Evolutionary conservation across 352 stramenopile species (phyloP).

Genomic region (Phytophthora tentaculata): DNA sequence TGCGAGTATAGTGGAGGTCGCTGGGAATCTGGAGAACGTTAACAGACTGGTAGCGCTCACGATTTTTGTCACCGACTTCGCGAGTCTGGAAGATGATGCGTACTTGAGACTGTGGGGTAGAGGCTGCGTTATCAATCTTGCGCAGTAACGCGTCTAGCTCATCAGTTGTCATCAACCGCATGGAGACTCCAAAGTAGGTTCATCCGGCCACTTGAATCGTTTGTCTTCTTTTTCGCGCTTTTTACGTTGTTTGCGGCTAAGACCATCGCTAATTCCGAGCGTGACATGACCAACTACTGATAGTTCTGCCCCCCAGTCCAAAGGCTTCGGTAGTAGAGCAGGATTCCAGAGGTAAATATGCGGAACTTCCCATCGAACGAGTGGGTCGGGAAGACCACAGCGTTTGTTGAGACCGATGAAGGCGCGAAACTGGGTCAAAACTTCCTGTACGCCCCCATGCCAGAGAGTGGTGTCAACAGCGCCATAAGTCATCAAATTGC

Average conservation of each 20-base stretch:
- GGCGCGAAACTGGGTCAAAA: conserved; percentile 51
- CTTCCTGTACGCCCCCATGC: conserved; percentile 39
- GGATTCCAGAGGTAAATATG: conserved; percentile 61
- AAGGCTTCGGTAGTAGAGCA: conserved; percentile 39
- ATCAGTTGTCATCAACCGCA: conserved; percentile 32
- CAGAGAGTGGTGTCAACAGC: conserved; percentile 36
- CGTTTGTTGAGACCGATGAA: conserved; percentile 44
- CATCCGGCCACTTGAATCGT: conserved; percentile 17
- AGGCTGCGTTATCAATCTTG: conserved; percentile 43
- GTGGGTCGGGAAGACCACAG: conserved; percentile 29
- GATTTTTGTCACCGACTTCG: conserved; percentile 25
- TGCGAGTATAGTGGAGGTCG: conserved; percentile 65
- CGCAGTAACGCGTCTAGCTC: conserved; percentile 43
- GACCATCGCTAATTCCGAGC: conserved; percentile 15
- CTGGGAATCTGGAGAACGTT: conserved; percentile 39
- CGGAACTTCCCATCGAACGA: conserved; percentile 48
- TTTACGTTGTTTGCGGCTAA: conserved; percentile 22
- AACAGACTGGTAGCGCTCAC: conserved; percentile 15
- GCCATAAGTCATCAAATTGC: conserved; percentile 45
- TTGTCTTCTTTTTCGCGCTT: conserved; percentile 32
- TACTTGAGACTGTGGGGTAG: conserved; percentile 16
- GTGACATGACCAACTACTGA: conserved; percentile 47
- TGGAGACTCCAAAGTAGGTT: conserved; percentile 52
- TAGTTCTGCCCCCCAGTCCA: conserved; percentile 53
- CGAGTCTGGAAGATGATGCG: conserved; percentile 62